phyloP scores from a whole-genome alignment of 495 filamentous ascomycete species.

The Hyaloscypha variabilis region DNA sequence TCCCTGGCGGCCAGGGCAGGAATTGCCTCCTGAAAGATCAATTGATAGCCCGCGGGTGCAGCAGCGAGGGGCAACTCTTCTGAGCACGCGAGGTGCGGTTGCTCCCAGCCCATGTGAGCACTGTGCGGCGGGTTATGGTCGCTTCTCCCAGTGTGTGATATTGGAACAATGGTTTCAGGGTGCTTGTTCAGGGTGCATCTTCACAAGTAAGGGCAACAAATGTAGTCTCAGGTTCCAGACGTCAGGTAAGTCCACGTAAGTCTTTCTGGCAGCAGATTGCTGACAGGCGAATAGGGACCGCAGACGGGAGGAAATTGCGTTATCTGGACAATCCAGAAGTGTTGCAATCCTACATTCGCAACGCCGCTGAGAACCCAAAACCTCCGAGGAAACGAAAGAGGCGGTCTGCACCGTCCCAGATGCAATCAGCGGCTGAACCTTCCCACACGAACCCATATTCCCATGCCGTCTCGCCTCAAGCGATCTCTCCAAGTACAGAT shows the following conservation, averaged over 20 bases:
- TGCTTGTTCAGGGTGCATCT: constrained; percentile 22
- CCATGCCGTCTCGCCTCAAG: background rate
- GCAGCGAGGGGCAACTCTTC: constrained; percentile 18
- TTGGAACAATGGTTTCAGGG: constrained; percentile 26
- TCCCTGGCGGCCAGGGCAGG: constrained; percentile 29
- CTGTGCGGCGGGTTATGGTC: constrained; percentile 25
- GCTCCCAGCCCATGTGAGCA: constrained; percentile 11
- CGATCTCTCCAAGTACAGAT: constrained; percentile 4
- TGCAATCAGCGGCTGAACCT: background rate
- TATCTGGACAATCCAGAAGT: constrained; percentile 13
- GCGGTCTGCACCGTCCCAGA: background rate
- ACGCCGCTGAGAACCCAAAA: constrained; percentile 9
- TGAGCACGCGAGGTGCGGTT: constrained; percentile 16
- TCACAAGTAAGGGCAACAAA: constrained; percentile 24
- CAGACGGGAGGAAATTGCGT: constrained; percentile 20
- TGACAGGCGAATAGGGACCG: constrained; percentile 15
- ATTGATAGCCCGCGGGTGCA: constrained; percentile 19
- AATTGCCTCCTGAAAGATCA: constrained; percentile 19
- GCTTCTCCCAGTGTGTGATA: constrained; percentile 24
- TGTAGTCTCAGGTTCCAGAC: constrained; percentile 23
- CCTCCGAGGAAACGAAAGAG: constrained; percentile 22
- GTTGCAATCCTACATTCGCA: constrained; percentile 11
- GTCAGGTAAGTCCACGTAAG: constrained; percentile 6
- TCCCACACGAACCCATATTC: background rate
- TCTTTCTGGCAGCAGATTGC: constrained; percentile 1